Percentiles rank a stretch among this genome's conserved stretches.
Evolutionary conservation across 495 filamentous ascomycete species (phyloP).

Genomic region (Aspergillus kassunensis): DNA sequence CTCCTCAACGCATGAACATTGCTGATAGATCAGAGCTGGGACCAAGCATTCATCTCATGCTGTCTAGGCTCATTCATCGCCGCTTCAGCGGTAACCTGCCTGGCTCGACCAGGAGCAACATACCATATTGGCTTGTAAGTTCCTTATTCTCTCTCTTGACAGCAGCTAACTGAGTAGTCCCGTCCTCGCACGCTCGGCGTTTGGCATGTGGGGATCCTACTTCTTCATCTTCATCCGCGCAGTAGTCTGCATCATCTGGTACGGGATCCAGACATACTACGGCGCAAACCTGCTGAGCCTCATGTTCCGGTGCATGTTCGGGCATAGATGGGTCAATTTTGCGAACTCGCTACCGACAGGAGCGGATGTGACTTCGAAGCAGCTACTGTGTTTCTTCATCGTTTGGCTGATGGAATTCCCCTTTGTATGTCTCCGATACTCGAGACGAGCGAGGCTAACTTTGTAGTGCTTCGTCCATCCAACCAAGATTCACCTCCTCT

Average conservation of each 20-base stretch:
- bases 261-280: slow-evolving; percentile 7
- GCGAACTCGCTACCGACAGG: background rate
- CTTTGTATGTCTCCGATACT: background rate
- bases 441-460: background rate
- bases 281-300: background rate
- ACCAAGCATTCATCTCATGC: slow-evolving; percentile 3
- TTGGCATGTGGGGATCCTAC: slow-evolving; percentile 2
- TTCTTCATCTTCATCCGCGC: slow-evolving; percentile 7
- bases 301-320: slow-evolving; percentile 1
- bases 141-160: background rate
- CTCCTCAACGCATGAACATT: background rate
- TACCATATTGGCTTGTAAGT: slow-evolving; percentile 9
- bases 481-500: background rate
- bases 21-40: background rate
- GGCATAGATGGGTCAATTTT: background rate
- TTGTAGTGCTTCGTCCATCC: background rate
- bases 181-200: background rate
- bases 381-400: slow-evolving; percentile 9
- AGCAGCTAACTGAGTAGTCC: background rate
- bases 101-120: slow-evolving; percentile 3
- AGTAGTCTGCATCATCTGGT: slow-evolving; percentile 8
- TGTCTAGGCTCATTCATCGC: slow-evolving; percentile 6
- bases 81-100: background rate
- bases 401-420: slow-evolving; percentile 2
- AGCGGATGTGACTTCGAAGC: background rate